phyloP scores from a whole-genome alignment of 2,329 filamentous ascomycete species.

The Microcyclospora tardicrescens region DNA sequence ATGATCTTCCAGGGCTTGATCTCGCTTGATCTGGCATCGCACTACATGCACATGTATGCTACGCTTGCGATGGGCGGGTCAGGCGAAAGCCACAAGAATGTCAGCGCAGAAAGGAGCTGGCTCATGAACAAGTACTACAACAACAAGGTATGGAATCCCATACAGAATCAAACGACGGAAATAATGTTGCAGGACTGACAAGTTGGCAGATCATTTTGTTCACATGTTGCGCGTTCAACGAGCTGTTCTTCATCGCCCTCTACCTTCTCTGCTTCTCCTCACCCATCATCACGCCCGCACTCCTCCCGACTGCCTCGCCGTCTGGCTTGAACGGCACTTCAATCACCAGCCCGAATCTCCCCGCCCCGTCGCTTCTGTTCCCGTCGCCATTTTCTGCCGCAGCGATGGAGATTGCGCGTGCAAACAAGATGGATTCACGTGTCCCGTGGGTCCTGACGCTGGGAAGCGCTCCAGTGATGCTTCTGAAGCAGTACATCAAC shows the following conservation, averaged over 20 bases:
- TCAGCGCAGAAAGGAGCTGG: slow-evolving; percentile 77
- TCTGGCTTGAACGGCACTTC: slow-evolving; percentile 20
- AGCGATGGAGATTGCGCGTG: slow-evolving; percentile 76
- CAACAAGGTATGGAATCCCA: slow-evolving; percentile 63
- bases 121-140: slow-evolving; percentile 93
- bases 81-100: slow-evolving; percentile 77
- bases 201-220: slow-evolving; percentile 67
- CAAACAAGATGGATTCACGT: slow-evolving; percentile 60
- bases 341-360: slow-evolving; percentile 26
- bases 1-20: slow-evolving; percentile 92
- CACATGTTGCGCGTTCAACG: slow-evolving; percentile 78
- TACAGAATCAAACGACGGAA: neutral
- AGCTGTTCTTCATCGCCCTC: slow-evolving; percentile 94
- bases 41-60: slow-evolving; percentile 99
- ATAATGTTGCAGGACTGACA: neutral
- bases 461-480: slow-evolving; percentile 76
- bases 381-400: slow-evolving; percentile 83
- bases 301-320: slow-evolving; percentile 41
- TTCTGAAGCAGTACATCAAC: slow-evolving; percentile 86
- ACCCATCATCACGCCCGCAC: slow-evolving; percentile 72
- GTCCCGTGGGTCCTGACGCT: slow-evolving; percentile 69
- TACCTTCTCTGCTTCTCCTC: slow-evolving; percentile 97
- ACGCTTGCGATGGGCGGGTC: slow-evolving; percentile 77
- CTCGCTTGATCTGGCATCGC: slow-evolving; percentile 81
- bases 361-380: slow-evolving; percentile 59